Percentiles rank a stretch among this genome's conserved stretches.
Conservation (phyloP, 768 basidiomycete species). For the Chiua virens region DNA sequence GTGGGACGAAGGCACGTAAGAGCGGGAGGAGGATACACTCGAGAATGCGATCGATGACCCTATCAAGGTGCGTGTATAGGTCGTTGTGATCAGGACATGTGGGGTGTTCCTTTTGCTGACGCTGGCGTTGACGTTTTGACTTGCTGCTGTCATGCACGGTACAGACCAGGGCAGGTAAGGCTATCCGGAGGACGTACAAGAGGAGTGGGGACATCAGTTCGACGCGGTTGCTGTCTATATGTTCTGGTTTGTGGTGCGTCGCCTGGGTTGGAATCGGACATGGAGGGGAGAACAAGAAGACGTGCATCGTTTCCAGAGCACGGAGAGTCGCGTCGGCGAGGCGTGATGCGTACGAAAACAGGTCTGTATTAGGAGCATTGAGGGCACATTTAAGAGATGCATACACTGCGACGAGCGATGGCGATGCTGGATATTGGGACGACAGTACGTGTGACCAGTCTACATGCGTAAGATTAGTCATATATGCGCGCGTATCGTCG, state of each 20-base stretch:
- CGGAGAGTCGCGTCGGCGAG: slow-evolving; percentile 22
- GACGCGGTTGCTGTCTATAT: slow-evolving; percentile 18
- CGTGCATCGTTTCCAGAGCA: slow-evolving; percentile 14
- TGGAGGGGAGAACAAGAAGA: slow-evolving; percentile 20
- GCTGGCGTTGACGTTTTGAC: slow-evolving; percentile 12
- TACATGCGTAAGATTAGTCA: neutral
- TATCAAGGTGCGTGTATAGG: slow-evolving; percentile 6
- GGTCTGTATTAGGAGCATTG: slow-evolving; percentile 5
- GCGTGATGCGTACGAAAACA: slow-evolving; percentile 2
- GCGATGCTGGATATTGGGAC: slow-evolving; percentile 17
- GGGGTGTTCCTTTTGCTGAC: neutral
- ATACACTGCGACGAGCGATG: slow-evolving; percentile 25
- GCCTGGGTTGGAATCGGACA: neutral
- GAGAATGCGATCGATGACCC: slow-evolving; percentile 16
- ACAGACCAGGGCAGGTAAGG: slow-evolving; percentile 17
- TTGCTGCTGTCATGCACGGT: slow-evolving; percentile 8
- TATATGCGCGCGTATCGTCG: neutral
- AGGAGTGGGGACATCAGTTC: slow-evolving; percentile 25
- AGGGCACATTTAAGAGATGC: slow-evolving; percentile 21
- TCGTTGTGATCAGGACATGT: neutral
- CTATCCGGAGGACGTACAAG: slow-evolving; percentile 19
- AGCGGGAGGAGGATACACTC: slow-evolving; percentile 21
- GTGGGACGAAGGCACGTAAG: slow-evolving; percentile 16
- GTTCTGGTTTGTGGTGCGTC: slow-evolving; percentile 1
- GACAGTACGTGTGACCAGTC: slow-evolving; percentile 23